Conservation (phyloP, 345 rosid genomes). For the Heritiera littoralis region DNA sequence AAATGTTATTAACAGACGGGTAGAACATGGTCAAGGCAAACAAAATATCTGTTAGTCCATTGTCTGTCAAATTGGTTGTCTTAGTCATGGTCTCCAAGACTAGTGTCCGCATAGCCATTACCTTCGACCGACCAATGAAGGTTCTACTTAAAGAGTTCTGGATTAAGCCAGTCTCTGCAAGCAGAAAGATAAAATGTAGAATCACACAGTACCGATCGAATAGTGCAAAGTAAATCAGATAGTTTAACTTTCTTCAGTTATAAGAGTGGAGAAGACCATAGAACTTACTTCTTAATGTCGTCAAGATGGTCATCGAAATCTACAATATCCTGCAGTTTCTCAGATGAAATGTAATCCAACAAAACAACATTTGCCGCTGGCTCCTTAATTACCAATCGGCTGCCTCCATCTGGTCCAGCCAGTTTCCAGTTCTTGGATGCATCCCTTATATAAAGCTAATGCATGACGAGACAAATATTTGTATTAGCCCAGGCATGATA, state of each 20-base stretch:
- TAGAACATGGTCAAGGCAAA: background rate
- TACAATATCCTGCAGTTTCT: constrained; percentile 74
- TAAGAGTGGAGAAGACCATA: background rate
- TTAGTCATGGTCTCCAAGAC: background rate
- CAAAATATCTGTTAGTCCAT: background rate
- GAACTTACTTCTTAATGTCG: constrained; percentile 71
- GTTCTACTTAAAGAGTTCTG: constrained; percentile 68
- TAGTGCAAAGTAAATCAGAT: too few species aligned
- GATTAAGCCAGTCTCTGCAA: constrained; percentile 90
- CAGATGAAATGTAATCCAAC: constrained; percentile 64
- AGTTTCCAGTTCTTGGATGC: constrained; percentile 89
- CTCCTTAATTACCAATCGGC: constrained; percentile 62
- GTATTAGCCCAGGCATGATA: background rate
- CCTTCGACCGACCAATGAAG: background rate
- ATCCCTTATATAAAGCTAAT: constrained; percentile 78
- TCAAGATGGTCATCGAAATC: constrained; percentile 96
- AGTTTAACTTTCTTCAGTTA: background rate
- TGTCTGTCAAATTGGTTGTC: background rate
- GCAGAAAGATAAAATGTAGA: constrained; percentile 21
- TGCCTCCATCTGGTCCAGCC: constrained; percentile 61
- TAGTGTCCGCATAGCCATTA: background rate
- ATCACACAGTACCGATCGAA: background rate
- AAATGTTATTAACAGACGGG: too few species aligned
- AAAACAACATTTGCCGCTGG: constrained; percentile 73
- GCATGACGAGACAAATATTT: constrained; percentile 1